Conservation (phyloP, 345 rosid species). For the Turnera subulata region DNA sequence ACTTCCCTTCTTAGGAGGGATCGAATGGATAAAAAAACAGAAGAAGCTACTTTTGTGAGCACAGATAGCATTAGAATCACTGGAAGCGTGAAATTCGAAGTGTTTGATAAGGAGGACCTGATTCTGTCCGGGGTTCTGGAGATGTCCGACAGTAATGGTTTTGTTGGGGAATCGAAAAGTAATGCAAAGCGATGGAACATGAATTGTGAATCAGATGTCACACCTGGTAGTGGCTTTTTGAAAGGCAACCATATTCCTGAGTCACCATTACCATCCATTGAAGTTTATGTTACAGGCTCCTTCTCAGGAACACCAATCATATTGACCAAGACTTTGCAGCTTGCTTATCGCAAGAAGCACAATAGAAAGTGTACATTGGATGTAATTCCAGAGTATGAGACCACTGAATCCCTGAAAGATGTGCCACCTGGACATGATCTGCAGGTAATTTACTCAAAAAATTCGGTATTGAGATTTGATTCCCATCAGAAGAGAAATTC, state of each 20-base stretch:
- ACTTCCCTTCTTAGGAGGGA: slow-evolving; percentile 23
- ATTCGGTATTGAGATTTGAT: too few species aligned
- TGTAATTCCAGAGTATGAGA: slow-evolving; percentile 22
- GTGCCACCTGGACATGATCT: slow-evolving; percentile 9
- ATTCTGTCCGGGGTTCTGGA: slow-evolving; percentile 23
- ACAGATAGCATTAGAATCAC: slow-evolving; percentile 23
- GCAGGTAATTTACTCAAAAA: slow-evolving; percentile 10
- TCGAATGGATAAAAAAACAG: slow-evolving; percentile 30
- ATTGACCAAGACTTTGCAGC: slow-evolving; percentile 24
- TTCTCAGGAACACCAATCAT: slow-evolving; percentile 26
- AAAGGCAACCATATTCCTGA: slow-evolving; percentile 14
- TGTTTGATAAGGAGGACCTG: slow-evolving; percentile 18
- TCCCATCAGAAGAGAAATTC: too few species aligned
- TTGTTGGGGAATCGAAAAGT: slow-evolving; percentile 16
- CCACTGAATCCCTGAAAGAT: slow-evolving; percentile 8
- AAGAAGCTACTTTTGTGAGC: slow-evolving; percentile 35
- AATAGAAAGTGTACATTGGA: slow-evolving; percentile 17
- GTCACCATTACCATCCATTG: slow-evolving; percentile 16
- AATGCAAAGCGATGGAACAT: slow-evolving; percentile 22
- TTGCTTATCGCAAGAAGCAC: slow-evolving; percentile 2
- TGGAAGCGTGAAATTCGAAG: slow-evolving; percentile 23
- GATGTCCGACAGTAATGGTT: slow-evolving; percentile 12
- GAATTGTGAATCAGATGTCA: slow-evolving; percentile 19
- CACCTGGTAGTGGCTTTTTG: slow-evolving; percentile 16
- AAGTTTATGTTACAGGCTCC: slow-evolving; percentile 31